Conservation (phyloP, 208 protist species). For the Trypanosoma platydactyli region DNA sequence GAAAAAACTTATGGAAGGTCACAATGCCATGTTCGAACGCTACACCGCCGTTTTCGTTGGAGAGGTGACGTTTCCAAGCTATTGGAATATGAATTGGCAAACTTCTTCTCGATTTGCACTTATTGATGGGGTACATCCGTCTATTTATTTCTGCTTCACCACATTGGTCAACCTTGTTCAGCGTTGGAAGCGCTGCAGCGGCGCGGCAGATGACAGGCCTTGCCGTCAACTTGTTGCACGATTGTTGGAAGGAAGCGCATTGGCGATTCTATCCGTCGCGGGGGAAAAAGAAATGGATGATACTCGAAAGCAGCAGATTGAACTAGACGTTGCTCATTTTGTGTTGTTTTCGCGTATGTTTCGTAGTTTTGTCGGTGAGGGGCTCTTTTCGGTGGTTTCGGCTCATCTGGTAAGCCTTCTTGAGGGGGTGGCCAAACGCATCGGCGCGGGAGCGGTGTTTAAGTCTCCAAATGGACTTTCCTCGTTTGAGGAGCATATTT, state of each 20-base stretch:
- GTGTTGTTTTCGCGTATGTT: constrained; percentile 40
- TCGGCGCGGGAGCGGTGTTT: background rate
- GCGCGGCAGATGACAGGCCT: constrained; percentile 10
- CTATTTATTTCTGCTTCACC: constrained; percentile 29
- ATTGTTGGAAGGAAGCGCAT: constrained; percentile 18
- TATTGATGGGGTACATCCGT: constrained; percentile 25
- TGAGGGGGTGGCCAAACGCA: constrained; percentile 5
- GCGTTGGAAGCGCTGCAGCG: background rate
- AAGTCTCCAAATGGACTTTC: background rate
- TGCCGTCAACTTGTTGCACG: constrained; percentile 23
- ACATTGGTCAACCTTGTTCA: constrained; percentile 13
- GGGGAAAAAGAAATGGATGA: constrained; percentile 14
- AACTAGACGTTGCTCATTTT: constrained; percentile 28
- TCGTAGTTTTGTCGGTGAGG: constrained; percentile 27
- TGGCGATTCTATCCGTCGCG: constrained; percentile 7
- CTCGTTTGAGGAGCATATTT: constrained; percentile 27
- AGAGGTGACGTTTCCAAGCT: constrained; percentile 26
- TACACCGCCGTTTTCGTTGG: constrained; percentile 17
- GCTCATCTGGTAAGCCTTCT: constrained; percentile 18
- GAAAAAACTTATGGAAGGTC: constrained; percentile 13
- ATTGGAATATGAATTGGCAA: constrained; percentile 26
- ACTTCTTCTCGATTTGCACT: constrained; percentile 1
- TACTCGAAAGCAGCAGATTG: constrained; percentile 17
- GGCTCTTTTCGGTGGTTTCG: constrained; percentile 10
- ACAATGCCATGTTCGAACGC: constrained; percentile 21